Evolutionary conservation across 1,139 yeast species (phyloP).

Genomic region (Saccharomyces hybrid): DNA sequence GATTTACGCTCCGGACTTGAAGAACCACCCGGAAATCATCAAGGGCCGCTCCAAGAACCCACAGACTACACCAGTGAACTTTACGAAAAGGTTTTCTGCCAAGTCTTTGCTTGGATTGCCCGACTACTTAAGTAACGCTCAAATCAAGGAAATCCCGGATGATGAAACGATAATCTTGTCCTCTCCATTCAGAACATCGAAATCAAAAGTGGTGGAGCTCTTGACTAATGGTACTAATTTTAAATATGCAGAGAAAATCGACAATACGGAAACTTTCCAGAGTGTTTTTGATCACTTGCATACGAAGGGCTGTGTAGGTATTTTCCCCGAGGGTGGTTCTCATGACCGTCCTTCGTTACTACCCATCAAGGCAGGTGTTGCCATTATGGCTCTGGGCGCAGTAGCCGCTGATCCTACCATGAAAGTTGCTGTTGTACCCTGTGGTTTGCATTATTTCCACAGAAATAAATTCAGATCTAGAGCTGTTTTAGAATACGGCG

Average conservation of each 20-base stretch:
- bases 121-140: conserved; percentile 50
- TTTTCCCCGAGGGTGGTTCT: conserved; percentile 69
- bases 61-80: conserved; percentile 20
- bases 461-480: conserved; percentile 70
- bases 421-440: conserved; percentile 57
- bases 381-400: conserved; percentile 75
- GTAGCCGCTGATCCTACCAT: conserved; percentile 51
- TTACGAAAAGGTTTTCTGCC: conserved; percentile 35
- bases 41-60: conserved; percentile 13
- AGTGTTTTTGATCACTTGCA: conserved; percentile 58
- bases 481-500: conserved; percentile 70
- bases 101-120: conserved; percentile 62
- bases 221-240: conserved; percentile 44
- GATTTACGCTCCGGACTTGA: conserved; percentile 38
- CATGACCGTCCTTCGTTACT: conserved; percentile 68
- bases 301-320: conserved; percentile 51
- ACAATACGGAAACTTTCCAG: conserved; percentile 52
- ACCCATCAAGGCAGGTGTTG: conserved; percentile 76
- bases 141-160: conserved; percentile 43
- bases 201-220: conserved; percentile 31
- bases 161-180: conserved; percentile 47
- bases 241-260: conserved; percentile 57
- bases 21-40: conserved; percentile 31
- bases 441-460: conserved; percentile 73
- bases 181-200: conserved; percentile 40